Conservation (phyloP, 1,284 basidiomycete genomes). For the Ceratobasidium sp. region DNA sequence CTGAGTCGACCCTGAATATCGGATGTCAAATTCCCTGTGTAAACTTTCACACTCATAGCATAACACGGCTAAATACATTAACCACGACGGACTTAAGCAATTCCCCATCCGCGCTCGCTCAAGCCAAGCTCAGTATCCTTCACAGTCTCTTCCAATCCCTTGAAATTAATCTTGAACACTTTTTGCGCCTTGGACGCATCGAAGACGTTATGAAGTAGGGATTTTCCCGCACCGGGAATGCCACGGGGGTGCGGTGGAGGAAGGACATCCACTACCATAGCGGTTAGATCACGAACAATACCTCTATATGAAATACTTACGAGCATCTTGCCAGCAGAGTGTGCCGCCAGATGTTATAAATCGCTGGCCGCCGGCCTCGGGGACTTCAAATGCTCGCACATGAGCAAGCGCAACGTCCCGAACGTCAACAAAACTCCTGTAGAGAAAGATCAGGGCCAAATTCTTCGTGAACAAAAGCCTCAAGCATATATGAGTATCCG, state of each 20-base stretch:
- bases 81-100: slow-evolving; percentile 6
- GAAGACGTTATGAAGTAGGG: slow-evolving; percentile 57
- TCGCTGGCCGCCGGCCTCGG: slow-evolving; percentile 48
- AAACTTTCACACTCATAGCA: slow-evolving; percentile 22
- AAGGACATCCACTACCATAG: slow-evolving; percentile 31
- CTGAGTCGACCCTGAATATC: slow-evolving; percentile 44
- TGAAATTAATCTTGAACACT: slow-evolving; percentile 65
- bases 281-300: not conserved
- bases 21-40: slow-evolving; percentile 38
- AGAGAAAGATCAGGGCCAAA: slow-evolving; percentile 49
- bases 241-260: slow-evolving; percentile 51
- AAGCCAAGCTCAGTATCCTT: slow-evolving; percentile 63
- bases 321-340: slow-evolving; percentile 41
- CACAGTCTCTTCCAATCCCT: slow-evolving; percentile 61
- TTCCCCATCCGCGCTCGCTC: slow-evolving; percentile 58
- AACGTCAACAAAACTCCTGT: slow-evolving; percentile 70
- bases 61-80: slow-evolving; percentile 34
- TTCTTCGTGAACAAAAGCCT: slow-evolving; percentile 11
- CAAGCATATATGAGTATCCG: not conserved
- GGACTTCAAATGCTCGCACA: slow-evolving; percentile 61
- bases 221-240: slow-evolving; percentile 58
- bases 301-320: slow-evolving; percentile 9
- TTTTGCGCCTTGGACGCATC: slow-evolving; percentile 61
- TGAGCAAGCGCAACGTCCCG: slow-evolving; percentile 71
- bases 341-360: slow-evolving; percentile 47